These are phyloP conservation scores for Glomus cerebriforme DNA, from an alignment of 192 early-diverging fungal genomes.

Conservation along the genomic window DNA sequence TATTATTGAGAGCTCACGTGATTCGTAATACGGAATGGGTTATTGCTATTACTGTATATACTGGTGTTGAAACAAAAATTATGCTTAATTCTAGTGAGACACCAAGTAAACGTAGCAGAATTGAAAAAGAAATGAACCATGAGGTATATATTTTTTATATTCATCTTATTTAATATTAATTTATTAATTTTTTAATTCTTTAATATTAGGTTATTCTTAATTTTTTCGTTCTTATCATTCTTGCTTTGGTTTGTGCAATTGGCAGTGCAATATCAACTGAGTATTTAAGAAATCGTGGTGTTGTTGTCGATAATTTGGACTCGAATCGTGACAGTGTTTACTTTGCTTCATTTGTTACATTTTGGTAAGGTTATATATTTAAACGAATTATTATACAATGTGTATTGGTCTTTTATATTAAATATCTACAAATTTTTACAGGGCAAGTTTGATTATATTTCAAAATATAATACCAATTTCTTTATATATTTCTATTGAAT, in stretches of 20 bases:
- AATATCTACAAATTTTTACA: slow-evolving; percentile 36
- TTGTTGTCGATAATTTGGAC: slow-evolving; percentile 27
- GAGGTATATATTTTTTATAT: slow-evolving; percentile 47
- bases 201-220: slow-evolving; percentile 42
- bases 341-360: slow-evolving; percentile 38
- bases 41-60: slow-evolving; percentile 80
- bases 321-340: slow-evolving; percentile 4
- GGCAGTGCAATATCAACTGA: slow-evolving; percentile 39
- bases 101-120: slow-evolving; percentile 84
- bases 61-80: slow-evolving; percentile 91
- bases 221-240: slow-evolving; percentile 42
- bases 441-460: slow-evolving; percentile 87
- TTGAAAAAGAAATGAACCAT: slow-evolving; percentile 85
- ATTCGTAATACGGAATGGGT: slow-evolving; percentile 91
- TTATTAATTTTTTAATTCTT: not conserved
- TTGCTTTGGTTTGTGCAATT: slow-evolving; percentile 42
- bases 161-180: not conserved
- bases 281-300: slow-evolving; percentile 20
- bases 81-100: slow-evolving; percentile 88
- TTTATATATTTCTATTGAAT: slow-evolving; percentile 90
- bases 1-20: slow-evolving; percentile 87
- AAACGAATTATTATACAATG: not conserved
- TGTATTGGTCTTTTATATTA: not conserved
- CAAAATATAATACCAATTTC: slow-evolving; percentile 98
- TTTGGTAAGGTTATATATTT: slow-evolving; percentile 39